Conservation (phyloP, 177 flowering plant genomes). For the Vitis hybrid region DNA sequence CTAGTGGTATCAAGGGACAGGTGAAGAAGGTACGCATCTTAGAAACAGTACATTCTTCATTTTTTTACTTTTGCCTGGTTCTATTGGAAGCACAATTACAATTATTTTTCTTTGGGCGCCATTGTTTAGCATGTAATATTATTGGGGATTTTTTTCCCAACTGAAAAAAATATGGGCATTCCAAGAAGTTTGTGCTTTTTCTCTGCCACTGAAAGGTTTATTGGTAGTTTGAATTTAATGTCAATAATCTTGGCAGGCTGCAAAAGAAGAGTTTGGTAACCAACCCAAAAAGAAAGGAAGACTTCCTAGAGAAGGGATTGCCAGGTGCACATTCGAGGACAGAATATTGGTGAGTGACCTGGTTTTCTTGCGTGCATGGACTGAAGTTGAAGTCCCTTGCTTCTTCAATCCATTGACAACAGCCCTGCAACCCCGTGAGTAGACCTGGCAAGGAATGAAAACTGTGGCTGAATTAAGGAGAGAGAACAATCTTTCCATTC, state of each 20-base stretch:
- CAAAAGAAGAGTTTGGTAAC: conserved; percentile 81
- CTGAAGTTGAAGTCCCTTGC: conserved; percentile 75
- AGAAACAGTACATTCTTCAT: not conserved
- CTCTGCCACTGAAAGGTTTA: too few species aligned
- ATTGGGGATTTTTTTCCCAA: too few species aligned
- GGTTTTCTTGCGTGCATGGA: conserved; percentile 89
- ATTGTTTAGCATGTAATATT: too few species aligned
- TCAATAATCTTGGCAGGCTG: conserved; percentile 55
- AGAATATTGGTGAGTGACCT: conserved; percentile 89
- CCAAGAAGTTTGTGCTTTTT: too few species aligned
- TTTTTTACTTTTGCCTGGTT: conserved; percentile 1
- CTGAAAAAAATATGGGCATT: too few species aligned
- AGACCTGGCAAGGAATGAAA: conserved; percentile 88
- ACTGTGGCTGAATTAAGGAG: conserved; percentile 77
- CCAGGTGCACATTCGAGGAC: conserved; percentile 97
- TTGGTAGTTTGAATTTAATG: not conserved
- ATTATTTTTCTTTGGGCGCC: too few species aligned
- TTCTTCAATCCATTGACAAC: conserved; percentile 87
- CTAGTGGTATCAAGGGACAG: conserved; percentile 94
- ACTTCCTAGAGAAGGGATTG: conserved; percentile 71
- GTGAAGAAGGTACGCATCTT: conserved; percentile 78
- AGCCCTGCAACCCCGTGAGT: conserved; percentile 75
- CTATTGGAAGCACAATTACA: too few species aligned
- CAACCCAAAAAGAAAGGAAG: conserved; percentile 64
- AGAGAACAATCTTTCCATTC: conserved; percentile 64